phyloP scores from a whole-genome alignment of 805 yeast species.

The Starmerella etchellsii region DNA sequence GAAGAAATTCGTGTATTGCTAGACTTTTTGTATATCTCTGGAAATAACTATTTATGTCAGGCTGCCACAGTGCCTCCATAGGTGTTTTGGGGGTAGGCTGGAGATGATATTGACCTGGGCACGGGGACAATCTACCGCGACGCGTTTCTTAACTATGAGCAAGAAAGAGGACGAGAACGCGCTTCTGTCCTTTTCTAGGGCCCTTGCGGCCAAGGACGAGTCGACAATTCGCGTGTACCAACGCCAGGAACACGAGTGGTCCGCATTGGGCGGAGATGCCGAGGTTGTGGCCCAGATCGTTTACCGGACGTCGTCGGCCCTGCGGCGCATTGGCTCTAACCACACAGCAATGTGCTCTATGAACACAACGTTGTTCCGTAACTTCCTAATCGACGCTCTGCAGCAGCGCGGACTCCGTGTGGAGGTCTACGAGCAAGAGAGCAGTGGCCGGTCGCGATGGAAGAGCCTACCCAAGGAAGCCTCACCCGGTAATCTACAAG shows the following conservation, averaged over 20 bases:
- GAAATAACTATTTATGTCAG: too few species aligned
- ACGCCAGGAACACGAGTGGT: conserved; percentile 60
- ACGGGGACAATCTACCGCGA: too few species aligned
- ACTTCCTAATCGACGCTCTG: conserved; percentile 51
- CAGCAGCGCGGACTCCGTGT: conserved; percentile 62
- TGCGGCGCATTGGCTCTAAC: conserved; percentile 36
- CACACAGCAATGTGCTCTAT: conserved; percentile 41
- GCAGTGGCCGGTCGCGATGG: conserved; percentile 34
- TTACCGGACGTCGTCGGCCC: conserved; percentile 69
- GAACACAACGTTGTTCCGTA: conserved; percentile 58
- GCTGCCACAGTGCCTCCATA: too few species aligned
- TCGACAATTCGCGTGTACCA: conserved; percentile 55
- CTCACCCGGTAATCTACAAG: conserved; percentile 82
- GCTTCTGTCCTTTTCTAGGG: conserved; percentile 22
- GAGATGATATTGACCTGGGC: too few species aligned
- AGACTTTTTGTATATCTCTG: too few species aligned
- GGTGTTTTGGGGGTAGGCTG: too few species aligned
- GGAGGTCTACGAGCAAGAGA: conserved; percentile 56
- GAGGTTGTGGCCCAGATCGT: conserved; percentile 67
- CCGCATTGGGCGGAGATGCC: conserved; percentile 66
- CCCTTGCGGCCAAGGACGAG: conserved; percentile 16
- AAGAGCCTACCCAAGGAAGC: conserved; percentile 43
- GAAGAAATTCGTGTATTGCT: too few species aligned
- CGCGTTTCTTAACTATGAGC: too few species aligned
- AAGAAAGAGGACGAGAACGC: conserved; percentile 33